Conservation (phyloP, 1,139 yeast genomes). For the Scheffersomyces parashehatae region DNA sequence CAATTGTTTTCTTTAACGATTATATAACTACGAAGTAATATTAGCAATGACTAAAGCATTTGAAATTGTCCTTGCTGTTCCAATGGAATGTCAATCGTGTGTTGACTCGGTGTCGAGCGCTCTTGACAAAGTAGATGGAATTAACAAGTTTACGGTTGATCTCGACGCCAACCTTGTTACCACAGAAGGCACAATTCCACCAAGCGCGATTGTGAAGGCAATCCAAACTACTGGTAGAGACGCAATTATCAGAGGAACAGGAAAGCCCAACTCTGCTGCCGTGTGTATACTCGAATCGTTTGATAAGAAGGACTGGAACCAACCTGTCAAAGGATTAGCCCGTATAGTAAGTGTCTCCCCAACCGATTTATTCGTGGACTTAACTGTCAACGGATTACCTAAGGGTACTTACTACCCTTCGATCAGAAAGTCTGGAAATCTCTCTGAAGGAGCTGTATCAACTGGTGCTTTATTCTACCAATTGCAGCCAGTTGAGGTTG, state of each 20-base stretch:
- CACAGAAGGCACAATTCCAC: conserved; percentile 66
- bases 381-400: conserved; percentile 71
- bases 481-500: conserved; percentile 47
- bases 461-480: conserved; percentile 58
- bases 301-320: conserved; percentile 42
- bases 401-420: conserved; percentile 70
- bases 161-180: conserved; percentile 57
- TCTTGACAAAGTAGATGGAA: conserved; percentile 46
- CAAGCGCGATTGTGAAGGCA: conserved; percentile 64
- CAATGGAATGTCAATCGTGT: conserved; percentile 72
- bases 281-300: conserved; percentile 86
- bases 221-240: conserved; percentile 78
- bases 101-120: conserved; percentile 59
- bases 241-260: conserved; percentile 91
- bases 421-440: conserved; percentile 70
- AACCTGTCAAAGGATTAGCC: conserved; percentile 84
- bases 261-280: conserved; percentile 84
- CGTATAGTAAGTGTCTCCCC: conserved; percentile 73
- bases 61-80: conserved; percentile 75
- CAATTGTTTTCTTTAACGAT: no score
- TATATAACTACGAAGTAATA: no score
- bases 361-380: conserved; percentile 60
- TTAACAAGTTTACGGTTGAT: conserved; percentile 53
- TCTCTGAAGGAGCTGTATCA: conserved; percentile 69
- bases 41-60: conserved; percentile 16